Conservation (phyloP, 2,329 filamentous ascomycete species). For the Diaporthe longicolla region DNA sequence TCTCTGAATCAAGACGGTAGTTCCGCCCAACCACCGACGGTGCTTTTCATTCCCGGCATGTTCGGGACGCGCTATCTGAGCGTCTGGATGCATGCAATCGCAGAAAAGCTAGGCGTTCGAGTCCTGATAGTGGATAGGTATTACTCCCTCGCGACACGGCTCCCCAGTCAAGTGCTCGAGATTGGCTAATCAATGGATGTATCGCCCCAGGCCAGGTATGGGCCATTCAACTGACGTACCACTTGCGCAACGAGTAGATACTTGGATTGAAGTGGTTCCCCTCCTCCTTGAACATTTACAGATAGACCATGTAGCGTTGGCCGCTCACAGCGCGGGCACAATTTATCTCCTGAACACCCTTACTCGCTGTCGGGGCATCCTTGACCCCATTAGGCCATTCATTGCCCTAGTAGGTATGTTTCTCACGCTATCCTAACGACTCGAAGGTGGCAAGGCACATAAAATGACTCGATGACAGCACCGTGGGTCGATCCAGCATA, state of each 20-base stretch:
- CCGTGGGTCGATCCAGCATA: slow-evolving; percentile 37
- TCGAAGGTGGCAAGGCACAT: not conserved
- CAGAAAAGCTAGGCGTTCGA: slow-evolving; percentile 40
- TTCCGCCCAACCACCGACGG: slow-evolving; percentile 8
- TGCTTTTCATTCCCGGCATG: slow-evolving; percentile 44
- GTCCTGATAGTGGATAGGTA: slow-evolving; percentile 42
- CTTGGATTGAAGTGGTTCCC: slow-evolving; percentile 44
- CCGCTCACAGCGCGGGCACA: slow-evolving; percentile 37
- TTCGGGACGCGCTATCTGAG: slow-evolving; percentile 43
- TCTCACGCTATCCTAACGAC: not conserved
- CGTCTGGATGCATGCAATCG: slow-evolving; percentile 39
- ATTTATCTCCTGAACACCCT: slow-evolving; percentile 40
- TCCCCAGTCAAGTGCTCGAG: not conserved
- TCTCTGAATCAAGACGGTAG: not conserved
- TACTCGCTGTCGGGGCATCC: slow-evolving; percentile 25
- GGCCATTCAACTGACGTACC: slow-evolving; percentile 37
- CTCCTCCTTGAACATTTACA: slow-evolving; percentile 31
- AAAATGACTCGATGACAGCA: slow-evolving; percentile 18
- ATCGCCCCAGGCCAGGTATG: slow-evolving; percentile 43
- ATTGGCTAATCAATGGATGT: not conserved
- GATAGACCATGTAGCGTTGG: slow-evolving; percentile 36
- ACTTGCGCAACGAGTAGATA: slow-evolving; percentile 17
- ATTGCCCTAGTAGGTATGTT: slow-evolving; percentile 42
- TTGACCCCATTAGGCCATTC: slow-evolving; percentile 34
- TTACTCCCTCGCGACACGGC: not conserved